phyloP scores from a whole-genome alignment of 2,329 filamentous ascomycete genomes.

The Elsinoe australis region DNA sequence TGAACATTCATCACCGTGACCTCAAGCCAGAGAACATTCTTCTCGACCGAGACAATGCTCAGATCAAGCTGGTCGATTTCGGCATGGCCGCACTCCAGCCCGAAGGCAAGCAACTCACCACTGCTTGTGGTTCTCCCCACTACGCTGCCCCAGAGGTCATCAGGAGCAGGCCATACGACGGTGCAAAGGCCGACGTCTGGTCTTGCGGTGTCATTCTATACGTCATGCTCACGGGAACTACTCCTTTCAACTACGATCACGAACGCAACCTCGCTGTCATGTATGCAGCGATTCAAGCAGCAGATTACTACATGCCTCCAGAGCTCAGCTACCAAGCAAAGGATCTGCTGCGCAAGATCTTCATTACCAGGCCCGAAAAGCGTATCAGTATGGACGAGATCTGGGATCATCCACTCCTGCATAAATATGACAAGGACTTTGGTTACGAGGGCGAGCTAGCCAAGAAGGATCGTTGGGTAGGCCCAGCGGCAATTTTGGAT shows the following conservation, averaged over 20 bases:
- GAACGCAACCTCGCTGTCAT: constrained; percentile 56
- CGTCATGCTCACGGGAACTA: constrained; percentile 71
- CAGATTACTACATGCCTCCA: constrained; percentile 41
- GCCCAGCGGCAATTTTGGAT: constrained; percentile 49
- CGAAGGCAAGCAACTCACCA: constrained; percentile 67
- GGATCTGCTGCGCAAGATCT: constrained; percentile 70
- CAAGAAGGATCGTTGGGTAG: constrained; percentile 42
- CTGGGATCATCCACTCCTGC: constrained; percentile 79
- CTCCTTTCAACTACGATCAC: constrained; percentile 67
- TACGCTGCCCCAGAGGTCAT: constrained; percentile 94
- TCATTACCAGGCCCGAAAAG: constrained; percentile 67
- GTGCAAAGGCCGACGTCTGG: constrained; percentile 87
- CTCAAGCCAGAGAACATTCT: constrained; percentile 97
- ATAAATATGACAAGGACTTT: constrained; percentile 66
- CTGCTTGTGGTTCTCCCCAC: constrained; percentile 91
- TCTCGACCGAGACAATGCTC: constrained; percentile 59
- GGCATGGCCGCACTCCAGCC: constrained; percentile 94
- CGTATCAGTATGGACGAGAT: constrained; percentile 75
- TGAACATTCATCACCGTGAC: constrained; percentile 93
- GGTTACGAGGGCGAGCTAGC: constrained; percentile 56
- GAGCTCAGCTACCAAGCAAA: constrained; percentile 58
- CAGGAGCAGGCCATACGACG: constrained; percentile 66
- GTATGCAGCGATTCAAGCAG: constrained; percentile 50
- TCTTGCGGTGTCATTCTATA: constrained; percentile 86
- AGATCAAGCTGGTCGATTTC: constrained; percentile 93